Conservation (phyloP, 2,329 filamentous ascomycete species). For the Phialophora chinensis region DNA sequence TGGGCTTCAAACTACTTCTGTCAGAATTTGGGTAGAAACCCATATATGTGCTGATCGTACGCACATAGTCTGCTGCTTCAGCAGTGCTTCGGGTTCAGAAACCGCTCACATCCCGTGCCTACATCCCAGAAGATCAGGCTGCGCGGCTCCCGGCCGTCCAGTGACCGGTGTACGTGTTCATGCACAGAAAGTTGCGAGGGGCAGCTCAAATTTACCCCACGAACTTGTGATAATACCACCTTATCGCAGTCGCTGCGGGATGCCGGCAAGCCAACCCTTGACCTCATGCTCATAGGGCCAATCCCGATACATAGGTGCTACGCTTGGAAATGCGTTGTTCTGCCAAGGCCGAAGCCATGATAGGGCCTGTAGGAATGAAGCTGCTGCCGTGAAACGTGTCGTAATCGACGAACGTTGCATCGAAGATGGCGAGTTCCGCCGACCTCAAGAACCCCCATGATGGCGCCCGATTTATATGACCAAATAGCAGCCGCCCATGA, state of each 20-base stretch:
- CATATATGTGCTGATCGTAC: not conserved
- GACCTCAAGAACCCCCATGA: not conserved
- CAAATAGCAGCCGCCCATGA: not conserved
- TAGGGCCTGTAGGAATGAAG: not conserved
- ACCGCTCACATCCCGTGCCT: not conserved
- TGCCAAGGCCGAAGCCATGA: not conserved
- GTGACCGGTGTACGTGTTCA: constrained; percentile 7
- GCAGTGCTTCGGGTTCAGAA: not conserved
- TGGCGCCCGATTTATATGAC: constrained; percentile 4
- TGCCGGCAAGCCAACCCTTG: not conserved
- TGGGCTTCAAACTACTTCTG: not conserved
- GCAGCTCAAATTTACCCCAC: constrained; percentile 7
- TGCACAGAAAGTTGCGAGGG: not conserved
- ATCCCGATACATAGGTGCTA: not conserved
- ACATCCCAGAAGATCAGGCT: not conserved
- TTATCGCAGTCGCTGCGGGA: not conserved
- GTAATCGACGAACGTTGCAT: constrained; percentile 3
- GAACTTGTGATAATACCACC: not conserved
- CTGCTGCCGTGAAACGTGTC: constrained; percentile 16
- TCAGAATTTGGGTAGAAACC: not conserved
- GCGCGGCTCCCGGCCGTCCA: too few relatives aligned
- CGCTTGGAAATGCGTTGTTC: not conserved
- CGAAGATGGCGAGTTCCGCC: not conserved
- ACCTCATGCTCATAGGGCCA: not conserved
- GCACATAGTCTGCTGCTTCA: not conserved